Evolutionary conservation across 2,329 filamentous ascomycete genomes (phyloP).

Genomic region (Talaromyces sp.): DNA sequence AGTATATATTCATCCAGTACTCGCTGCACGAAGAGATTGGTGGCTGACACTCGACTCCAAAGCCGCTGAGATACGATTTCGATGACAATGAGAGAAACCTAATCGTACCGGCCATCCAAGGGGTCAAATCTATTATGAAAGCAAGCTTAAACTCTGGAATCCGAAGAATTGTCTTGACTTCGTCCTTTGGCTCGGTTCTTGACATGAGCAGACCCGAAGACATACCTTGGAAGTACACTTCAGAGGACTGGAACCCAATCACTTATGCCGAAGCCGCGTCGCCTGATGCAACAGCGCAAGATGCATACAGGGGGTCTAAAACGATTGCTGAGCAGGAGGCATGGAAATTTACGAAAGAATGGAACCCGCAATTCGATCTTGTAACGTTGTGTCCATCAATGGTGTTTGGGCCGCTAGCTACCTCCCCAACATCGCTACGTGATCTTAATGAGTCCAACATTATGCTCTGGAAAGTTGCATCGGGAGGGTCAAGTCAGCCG

Average conservation of each 20-base stretch:
- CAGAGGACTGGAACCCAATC: conserved; percentile 1
- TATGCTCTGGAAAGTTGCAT: background rate
- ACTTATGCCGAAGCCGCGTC: background rate
- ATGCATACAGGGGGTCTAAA: background rate
- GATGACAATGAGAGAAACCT: background rate
- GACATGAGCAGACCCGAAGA: background rate
- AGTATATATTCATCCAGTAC: background rate
- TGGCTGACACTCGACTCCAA: background rate
- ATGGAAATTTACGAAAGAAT: background rate
- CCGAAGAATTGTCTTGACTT: background rate
- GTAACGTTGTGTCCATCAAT: background rate
- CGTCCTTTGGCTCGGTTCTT: conserved; percentile 3
- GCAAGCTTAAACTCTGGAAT: background rate
- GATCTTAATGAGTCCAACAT: background rate
- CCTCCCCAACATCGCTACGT: background rate
- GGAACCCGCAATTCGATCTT: background rate
- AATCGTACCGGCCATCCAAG: background rate
- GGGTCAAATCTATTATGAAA: background rate
- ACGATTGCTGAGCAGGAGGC: background rate
- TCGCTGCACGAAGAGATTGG: background rate
- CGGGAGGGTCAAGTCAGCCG: background rate
- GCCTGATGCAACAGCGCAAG: background rate
- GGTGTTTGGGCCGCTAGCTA: background rate
- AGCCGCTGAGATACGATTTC: background rate
- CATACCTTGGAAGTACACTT: background rate